Base-by-base conservation (phyloP, 2,329 filamentous ascomycete species). In the Fusarium sp. region DNA sequence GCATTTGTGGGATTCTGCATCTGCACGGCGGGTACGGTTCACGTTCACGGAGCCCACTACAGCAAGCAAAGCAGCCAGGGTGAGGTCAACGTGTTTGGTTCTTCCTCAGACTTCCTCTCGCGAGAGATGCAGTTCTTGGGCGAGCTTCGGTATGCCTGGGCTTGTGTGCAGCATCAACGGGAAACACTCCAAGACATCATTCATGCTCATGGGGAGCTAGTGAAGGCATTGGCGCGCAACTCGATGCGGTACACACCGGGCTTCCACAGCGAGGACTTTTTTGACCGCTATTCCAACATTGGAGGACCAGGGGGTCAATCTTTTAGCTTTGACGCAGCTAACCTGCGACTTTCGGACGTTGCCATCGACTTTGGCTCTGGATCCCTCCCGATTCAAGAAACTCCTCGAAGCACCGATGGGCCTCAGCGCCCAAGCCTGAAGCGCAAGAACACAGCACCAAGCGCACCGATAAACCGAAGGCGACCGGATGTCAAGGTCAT, bases 1-100 rank as follows among this genome's bases (percentile, higher is more conserved):
- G 90, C 90, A 0, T 94, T 96, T 75, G 90, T 96, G 2, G 92
- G 92, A 6, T 96, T 95, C 77, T 96, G 93, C 75, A 89, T 97
- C 51, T 93, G 90, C 78, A 95, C 92, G 2, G 93, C 93, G 2
- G 93, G 91, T 4, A 96, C 93, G 0, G 93, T 97, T 1, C 93
- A 97, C 75, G 90, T 96, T 9, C 93, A 97, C 75, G 93, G 93
- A 11, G 88, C 91, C 6, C 90, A 96, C 74, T 97, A 97, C 77
- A 88, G 87, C 69, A 86, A 84, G 71, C 80, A 80, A 36, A 79
- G 80, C 10, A 78, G 72, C 49, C 79, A 76, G 33, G 87, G 77
- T 70, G 87, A 80, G 79, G 89, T 81, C 83, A 89, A 86, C 82
- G 73, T 94, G 81, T 84, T 92, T 83, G 73, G 86, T 81, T 78